Evolutionary conservation across 2,329 filamentous ascomycete genomes (phyloP).

Genomic region (Fusarium annulatum): DNA sequence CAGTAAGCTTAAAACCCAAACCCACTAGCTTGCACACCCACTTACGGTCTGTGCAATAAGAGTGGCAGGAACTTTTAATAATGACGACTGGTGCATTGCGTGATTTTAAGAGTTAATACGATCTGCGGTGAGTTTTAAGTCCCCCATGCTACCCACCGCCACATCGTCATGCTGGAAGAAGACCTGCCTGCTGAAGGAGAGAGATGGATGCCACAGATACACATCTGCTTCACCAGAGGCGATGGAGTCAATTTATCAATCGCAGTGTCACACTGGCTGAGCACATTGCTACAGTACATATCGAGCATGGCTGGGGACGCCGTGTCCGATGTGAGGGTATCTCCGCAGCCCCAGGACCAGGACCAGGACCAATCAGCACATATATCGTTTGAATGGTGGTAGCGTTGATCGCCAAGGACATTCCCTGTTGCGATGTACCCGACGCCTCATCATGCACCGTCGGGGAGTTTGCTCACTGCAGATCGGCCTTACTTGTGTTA

Average conservation of each 20-base stretch:
- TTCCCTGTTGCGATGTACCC: constrained; percentile 1
- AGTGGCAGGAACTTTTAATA: neutral
- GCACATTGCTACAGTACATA: neutral
- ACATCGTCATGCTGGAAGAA: neutral
- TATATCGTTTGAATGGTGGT: neutral
- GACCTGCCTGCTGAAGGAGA: neutral
- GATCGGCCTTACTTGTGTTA: neutral
- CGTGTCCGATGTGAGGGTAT: constrained; percentile 12
- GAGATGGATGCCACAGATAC: neutral
- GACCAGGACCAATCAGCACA: constrained; percentile 5
- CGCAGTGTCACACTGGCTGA: neutral
- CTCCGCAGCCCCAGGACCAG: neutral
- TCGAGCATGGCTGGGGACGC: constrained; percentile 8
- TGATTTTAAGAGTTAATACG: constrained; percentile 6
- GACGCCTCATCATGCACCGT: constrained; percentile 3
- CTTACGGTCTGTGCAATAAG: neutral
- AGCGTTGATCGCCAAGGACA: constrained; percentile 13
- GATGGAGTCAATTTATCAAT: neutral
- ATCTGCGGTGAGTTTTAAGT: neutral
- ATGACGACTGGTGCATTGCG: constrained; percentile 8
- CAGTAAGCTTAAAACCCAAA: constrained; percentile 29
- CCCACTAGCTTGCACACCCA: neutral
- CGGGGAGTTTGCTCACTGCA: constrained; percentile 20
- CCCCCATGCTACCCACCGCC: neutral
- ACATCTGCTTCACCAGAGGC: neutral